phyloP scores from a whole-genome alignment of 2,329 filamentous ascomycete species.

The Fusarium fracticaudum region DNA sequence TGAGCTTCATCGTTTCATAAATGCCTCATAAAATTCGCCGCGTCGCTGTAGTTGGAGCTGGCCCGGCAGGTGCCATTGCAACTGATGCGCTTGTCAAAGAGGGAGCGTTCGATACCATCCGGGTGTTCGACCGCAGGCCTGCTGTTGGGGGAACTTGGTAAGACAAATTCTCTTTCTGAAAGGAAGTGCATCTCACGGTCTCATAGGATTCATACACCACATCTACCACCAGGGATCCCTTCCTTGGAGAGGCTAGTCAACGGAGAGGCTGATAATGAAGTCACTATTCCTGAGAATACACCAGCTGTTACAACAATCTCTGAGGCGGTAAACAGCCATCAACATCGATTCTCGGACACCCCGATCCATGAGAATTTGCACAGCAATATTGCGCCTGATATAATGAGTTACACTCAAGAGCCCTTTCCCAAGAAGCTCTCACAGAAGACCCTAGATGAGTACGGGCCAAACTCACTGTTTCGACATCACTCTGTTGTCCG shows the following conservation, averaged over 20 bases:
- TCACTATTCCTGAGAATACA: slow-evolving; percentile 17
- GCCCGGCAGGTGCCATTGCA: slow-evolving; percentile 26
- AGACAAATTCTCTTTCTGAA: neutral
- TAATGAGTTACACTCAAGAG: slow-evolving; percentile 27
- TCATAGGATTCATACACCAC: slow-evolving; percentile 12
- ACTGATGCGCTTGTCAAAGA: slow-evolving; percentile 31
- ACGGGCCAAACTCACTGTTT: slow-evolving; percentile 2
- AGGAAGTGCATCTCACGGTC: neutral
- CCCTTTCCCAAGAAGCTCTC: slow-evolving; percentile 9
- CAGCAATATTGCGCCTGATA: slow-evolving; percentile 19
- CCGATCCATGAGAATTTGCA: slow-evolving; percentile 12
- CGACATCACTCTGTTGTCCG: slow-evolving; percentile 15
- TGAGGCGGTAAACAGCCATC: slow-evolving; percentile 28
- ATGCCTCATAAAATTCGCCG: slow-evolving; percentile 1
- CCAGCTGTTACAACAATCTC: slow-evolving; percentile 30
- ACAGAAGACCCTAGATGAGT: neutral
- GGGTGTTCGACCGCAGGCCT: slow-evolving; percentile 23
- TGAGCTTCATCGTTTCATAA: rapidly evolving
- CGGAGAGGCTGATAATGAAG: slow-evolving; percentile 16
- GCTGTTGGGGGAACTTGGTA: slow-evolving; percentile 22
- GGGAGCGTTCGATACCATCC: slow-evolving; percentile 17
- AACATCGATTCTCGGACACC: slow-evolving; percentile 30
- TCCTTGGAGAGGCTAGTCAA: slow-evolving; percentile 5
- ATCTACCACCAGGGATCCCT: slow-evolving; percentile 9
- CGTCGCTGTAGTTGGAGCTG: slow-evolving; percentile 25